phyloP scores from a whole-genome alignment of 1,284 basidiomycete genomes.

The Dichomitus squalens region DNA sequence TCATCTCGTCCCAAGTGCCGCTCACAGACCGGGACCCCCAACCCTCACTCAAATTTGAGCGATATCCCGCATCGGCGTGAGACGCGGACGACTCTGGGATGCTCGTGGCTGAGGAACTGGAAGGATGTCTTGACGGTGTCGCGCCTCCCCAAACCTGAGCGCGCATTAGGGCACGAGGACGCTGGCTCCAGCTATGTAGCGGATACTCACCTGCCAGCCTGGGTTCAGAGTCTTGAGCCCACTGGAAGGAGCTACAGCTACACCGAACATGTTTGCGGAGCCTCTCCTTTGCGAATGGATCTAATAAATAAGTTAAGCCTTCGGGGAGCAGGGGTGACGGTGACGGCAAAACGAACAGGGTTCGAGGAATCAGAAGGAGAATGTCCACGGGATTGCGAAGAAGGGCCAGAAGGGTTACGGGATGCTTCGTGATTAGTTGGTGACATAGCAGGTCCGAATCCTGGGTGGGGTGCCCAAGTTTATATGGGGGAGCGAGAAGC shows the following conservation, averaged over 20 bases:
- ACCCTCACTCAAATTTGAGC: constrained; percentile 44
- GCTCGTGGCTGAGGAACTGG: constrained; percentile 60
- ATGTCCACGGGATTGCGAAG: constrained; percentile 60
- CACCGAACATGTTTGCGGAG: constrained; percentile 53
- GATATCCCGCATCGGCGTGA: constrained; percentile 26
- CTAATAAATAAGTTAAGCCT: constrained; percentile 26
- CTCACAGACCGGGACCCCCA: constrained; percentile 58
- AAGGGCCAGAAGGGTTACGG: constrained; percentile 68
- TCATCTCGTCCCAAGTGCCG: constrained; percentile 65
- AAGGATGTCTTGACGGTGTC: constrained; percentile 59
- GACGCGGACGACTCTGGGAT: constrained; percentile 49
- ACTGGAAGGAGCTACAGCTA: constrained; percentile 49
- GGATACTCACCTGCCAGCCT: constrained; percentile 67
- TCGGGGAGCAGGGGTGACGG: background rate
- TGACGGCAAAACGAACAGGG: constrained; percentile 44
- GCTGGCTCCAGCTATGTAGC: constrained; percentile 8
- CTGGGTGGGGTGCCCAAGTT: constrained; percentile 14
- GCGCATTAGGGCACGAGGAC: constrained; percentile 5
- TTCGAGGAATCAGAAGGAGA: constrained; percentile 61
- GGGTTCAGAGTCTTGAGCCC: constrained; percentile 57
- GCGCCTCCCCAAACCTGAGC: constrained; percentile 62
- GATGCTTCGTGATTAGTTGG: constrained; percentile 46
- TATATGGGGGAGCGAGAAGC: constrained; percentile 18
- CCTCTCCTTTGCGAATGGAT: constrained; percentile 49
- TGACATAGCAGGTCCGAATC: constrained; percentile 45